Percentiles rank a stretch among this genome's conserved stretches.
These are phyloP conservation scores for Penicillium italicum DNA, from an alignment of 2,329 filamentous ascomycete genomes.

Conservation along the genomic window DNA sequence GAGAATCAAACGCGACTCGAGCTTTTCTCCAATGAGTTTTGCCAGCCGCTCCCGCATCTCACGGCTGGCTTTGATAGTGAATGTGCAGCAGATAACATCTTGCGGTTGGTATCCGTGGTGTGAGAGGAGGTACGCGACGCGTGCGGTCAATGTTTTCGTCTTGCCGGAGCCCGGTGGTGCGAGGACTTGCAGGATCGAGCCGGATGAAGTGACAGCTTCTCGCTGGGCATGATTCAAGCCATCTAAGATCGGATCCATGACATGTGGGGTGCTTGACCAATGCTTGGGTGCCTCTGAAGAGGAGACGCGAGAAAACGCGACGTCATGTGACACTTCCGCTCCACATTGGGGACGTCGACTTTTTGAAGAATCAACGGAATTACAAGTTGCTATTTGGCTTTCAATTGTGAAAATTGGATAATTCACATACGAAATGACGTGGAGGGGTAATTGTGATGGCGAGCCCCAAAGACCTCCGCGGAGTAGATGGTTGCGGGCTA, in stretches of 20 bases:
- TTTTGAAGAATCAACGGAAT: neutral
- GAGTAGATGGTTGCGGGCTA: neutral
- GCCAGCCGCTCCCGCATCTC: slow-evolving; percentile 92
- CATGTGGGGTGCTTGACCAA: slow-evolving; percentile 12
- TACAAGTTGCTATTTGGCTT: neutral
- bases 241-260: slow-evolving; percentile 55
- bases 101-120: slow-evolving; percentile 69
- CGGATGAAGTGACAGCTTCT: slow-evolving; percentile 61
- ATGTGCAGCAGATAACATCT: slow-evolving; percentile 92
- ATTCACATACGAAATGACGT: neutral
- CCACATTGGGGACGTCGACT: neutral
- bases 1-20: slow-evolving; percentile 73
- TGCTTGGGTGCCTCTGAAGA: slow-evolving; percentile 3
- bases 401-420: neutral
- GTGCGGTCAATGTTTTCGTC: slow-evolving; percentile 89
- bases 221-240: slow-evolving; percentile 64
- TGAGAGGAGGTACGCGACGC: slow-evolving; percentile 82
- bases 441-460: neutral
- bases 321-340: slow-evolving; percentile 28
- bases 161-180: slow-evolving; percentile 73
- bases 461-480: neutral
- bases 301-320: slow-evolving; percentile 25
- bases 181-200: slow-evolving; percentile 58
- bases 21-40: slow-evolving; percentile 70
- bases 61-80: slow-evolving; percentile 88